These are phyloP conservation scores for Tetracladium maxilliforme DNA, from an alignment of 2,329 filamentous ascomycete genomes.

Conservation along the genomic window DNA sequence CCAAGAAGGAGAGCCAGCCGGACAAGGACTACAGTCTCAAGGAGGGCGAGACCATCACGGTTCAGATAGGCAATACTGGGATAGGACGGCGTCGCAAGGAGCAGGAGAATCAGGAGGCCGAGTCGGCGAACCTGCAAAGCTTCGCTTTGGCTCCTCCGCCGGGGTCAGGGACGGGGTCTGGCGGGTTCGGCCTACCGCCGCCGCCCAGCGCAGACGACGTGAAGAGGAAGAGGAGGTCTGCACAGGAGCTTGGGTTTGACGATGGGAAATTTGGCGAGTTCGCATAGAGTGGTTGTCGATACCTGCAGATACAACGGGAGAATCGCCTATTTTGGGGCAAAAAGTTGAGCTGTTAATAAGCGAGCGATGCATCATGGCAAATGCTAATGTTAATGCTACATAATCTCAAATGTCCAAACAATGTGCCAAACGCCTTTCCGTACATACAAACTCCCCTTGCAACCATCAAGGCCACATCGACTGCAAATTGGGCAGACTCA, in stretches of 20 bases:
- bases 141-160: constrained; percentile 69
- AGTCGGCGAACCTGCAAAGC: constrained; percentile 22
- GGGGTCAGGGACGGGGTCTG: constrained; percentile 13
- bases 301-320: no score
- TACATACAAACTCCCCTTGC: no score
- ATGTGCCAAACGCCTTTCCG: no score
- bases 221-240: constrained; percentile 42
- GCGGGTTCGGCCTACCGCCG: constrained; percentile 41
- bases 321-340: no score
- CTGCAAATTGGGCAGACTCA: no score
- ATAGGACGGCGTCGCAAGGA: constrained; percentile 9
- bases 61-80: constrained; percentile 47
- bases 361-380: no score
- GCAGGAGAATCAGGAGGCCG: constrained; percentile 9
- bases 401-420: no score
- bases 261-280: constrained; percentile 86
- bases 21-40: constrained; percentile 74
- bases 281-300: constrained; percentile 12
- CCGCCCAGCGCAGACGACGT: constrained; percentile 48
- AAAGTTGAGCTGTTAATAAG: no score
- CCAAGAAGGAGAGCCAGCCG: constrained; percentile 24
- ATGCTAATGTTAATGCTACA: no score
- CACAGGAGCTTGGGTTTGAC: constrained; percentile 62
- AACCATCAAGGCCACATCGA: no score
- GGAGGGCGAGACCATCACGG: constrained; percentile 77